Evolutionary conservation across 371 early-diverging fungal species (phyloP), one percentile per base, ranked within the genome.

Genomic region (Lichtheimia ornata): DNA sequence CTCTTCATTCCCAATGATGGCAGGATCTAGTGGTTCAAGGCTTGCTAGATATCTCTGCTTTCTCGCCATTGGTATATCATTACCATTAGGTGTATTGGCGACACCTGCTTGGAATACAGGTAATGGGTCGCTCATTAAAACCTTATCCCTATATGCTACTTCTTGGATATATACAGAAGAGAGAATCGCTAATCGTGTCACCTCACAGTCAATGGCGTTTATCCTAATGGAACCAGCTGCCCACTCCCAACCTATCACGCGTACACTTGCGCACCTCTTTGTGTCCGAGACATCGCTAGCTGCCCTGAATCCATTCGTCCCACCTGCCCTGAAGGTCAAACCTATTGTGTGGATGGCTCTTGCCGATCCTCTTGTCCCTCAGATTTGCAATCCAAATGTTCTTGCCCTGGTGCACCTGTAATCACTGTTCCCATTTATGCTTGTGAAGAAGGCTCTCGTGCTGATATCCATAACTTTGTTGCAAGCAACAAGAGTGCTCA

Each of bases 331-430:
- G 22, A 60, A 24, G 85, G 80, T 1, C 60, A 62, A 41, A 68
- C 57, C 5, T 84, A 74, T 40, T 87, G 87, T 62, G 65, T 67
- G 6, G 84, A 87, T 58, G 85, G 85, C 3, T 27, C 58, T 4
- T 87, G 87, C 65, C 75, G 69, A 58, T 59, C 68, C 7, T 20
- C 55, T 2, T 73, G 76, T 22, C 71, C 79, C 44, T 35, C 64
- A 4, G 63, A 65, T 20, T 67, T 79, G 30, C 22, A 18, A 11
- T 76, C 77, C 24, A 54, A 53, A 5, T 82, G 82, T 58, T 47
- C 69, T 13, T 82, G 82, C 50, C 74, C 77, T 59, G 79, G 76
- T 22, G 65, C 68, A 22, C 77, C 77, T 50, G 65, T 53, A 35
- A 51, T 75, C 15, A 52, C 50, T 1, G 42, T 41, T 18, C 18